Percentiles rank a stretch among this genome's conserved stretches.
These are phyloP conservation scores for Lentinula sp. DNA, from an alignment of 768 basidiomycete genomes.

Conservation along the genomic window DNA sequence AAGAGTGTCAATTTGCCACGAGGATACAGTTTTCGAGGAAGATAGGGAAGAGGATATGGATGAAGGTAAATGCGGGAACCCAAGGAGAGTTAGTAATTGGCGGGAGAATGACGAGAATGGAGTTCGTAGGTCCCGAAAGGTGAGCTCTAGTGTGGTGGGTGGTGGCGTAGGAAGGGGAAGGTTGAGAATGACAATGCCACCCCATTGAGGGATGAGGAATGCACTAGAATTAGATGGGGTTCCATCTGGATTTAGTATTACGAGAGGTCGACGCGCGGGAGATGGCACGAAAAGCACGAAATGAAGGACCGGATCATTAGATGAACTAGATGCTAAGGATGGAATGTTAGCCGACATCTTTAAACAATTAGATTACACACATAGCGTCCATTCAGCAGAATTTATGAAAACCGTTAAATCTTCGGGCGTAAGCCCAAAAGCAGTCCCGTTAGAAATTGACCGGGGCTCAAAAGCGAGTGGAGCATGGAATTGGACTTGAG, in stretches of 20 bases:
- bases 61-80: constrained; percentile 58
- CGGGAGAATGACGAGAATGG: constrained; percentile 60
- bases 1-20: constrained; percentile 82
- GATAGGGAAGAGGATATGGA: constrained; percentile 26
- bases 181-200: constrained; percentile 79
- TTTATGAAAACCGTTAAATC: constrained; percentile 93
- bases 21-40: constrained; percentile 24
- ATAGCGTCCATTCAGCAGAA: constrained; percentile 92
- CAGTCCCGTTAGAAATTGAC: constrained; percentile 25
- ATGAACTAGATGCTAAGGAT: constrained; percentile 76
- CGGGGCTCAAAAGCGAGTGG: constrained; percentile 77
- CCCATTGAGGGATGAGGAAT: constrained; percentile 25
- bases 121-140: constrained; percentile 36
- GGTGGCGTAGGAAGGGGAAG: constrained; percentile 37
- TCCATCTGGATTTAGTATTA: constrained; percentile 29
- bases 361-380: constrained; percentile 32
- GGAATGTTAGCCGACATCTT: constrained; percentile 2
- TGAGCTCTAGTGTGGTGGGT: constrained; percentile 28
- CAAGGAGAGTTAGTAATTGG: constrained; percentile 79
- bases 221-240: constrained; percentile 1
- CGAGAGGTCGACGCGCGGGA: constrained; percentile 57
- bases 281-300: constrained; percentile 89
- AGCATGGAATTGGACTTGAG: constrained; percentile 89
- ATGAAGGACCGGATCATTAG: constrained; percentile 91
- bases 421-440: constrained; percentile 65